Evolutionary conservation across 176 grass and related monocot species (phyloP).

Genomic region (Oryza punctata): DNA sequence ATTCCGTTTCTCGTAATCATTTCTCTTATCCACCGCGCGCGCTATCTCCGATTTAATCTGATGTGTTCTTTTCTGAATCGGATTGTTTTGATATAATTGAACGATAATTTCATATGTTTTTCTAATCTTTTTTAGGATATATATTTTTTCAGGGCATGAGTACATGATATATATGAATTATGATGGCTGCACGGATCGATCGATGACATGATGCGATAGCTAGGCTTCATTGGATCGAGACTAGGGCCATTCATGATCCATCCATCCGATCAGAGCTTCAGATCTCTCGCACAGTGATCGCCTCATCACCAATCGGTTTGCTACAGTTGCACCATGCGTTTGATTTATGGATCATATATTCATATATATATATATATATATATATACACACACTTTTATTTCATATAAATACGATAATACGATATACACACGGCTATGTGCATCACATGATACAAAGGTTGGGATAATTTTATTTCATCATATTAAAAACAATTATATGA

Average conservation of each 20-base stretch:
- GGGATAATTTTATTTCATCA: neutral
- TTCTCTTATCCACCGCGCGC: neutral
- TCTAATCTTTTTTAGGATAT: neutral
- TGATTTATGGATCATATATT: neutral
- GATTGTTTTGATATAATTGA: neutral
- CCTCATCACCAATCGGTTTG: neutral
- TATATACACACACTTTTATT: neutral
- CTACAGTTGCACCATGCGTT: neutral
- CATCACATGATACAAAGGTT: neutral
- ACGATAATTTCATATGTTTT: neutral
- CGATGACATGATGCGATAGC: neutral
- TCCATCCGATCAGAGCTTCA: neutral
- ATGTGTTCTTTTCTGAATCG: neutral
- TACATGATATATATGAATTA: neutral
- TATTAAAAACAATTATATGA: neutral
- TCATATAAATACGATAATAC: neutral
- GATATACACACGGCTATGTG: neutral
- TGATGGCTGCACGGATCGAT: neutral
- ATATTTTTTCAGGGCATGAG: neutral
- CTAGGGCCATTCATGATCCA: neutral
- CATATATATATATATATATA: too few relatives aligned
- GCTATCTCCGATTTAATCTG: neutral
- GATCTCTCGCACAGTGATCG: conserved; percentile 11
- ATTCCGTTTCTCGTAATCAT: neutral
- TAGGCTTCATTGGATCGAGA: conserved; percentile 10